phyloP scores from a whole-genome alignment of 2,329 filamentous ascomycete genomes.

The Trichoderma sp. region DNA sequence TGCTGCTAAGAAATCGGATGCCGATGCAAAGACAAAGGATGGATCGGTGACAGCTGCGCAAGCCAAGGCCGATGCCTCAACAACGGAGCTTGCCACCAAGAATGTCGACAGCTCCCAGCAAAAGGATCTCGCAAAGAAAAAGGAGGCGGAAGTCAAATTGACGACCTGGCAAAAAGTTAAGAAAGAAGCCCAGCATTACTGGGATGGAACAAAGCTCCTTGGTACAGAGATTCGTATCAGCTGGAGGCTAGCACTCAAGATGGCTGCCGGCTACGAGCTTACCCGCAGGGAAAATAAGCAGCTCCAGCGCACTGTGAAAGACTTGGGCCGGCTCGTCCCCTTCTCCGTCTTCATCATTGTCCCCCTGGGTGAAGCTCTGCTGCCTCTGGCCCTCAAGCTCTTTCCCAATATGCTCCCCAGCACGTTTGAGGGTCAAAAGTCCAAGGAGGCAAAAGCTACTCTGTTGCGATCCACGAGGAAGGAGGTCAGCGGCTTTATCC shows the following conservation, averaged over 20 bases:
- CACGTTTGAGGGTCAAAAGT: conserved; percentile 91
- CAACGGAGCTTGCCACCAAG: conserved; percentile 64
- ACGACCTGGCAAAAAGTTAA: conserved; percentile 91
- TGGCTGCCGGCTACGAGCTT: conserved; percentile 96
- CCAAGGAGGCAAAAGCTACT: conserved; percentile 85
- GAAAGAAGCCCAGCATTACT: conserved; percentile 91
- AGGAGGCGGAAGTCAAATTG: conserved; percentile 80
- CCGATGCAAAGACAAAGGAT: conserved; percentile 33
- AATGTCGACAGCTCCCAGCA: conserved; percentile 64
- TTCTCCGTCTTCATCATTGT: conserved; percentile 98
- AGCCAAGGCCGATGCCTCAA: conserved; percentile 42
- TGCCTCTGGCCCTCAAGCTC: conserved; percentile 87
- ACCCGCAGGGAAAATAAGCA: conserved; percentile 91
- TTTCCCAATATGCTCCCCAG: conserved; percentile 98
- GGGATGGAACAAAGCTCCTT: conserved; percentile 96
- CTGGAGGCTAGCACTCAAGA: conserved; percentile 86
- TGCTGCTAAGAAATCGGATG: conserved; percentile 37
- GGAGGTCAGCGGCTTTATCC: conserved; percentile 88
- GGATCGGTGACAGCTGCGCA: conserved; percentile 34
- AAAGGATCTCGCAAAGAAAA: conserved; percentile 55
- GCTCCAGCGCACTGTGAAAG: conserved; percentile 88
- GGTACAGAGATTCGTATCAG: conserved; percentile 93
- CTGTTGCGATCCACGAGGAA: conserved; percentile 83
- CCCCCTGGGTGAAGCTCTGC: conserved; percentile 88
- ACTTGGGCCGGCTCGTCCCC: conserved; percentile 87